Evolutionary conservation across 2,329 filamentous ascomycete species (phyloP), one percentile per base, ranked within the genome.

Genomic region (Bipolaris bicolor): DNA sequence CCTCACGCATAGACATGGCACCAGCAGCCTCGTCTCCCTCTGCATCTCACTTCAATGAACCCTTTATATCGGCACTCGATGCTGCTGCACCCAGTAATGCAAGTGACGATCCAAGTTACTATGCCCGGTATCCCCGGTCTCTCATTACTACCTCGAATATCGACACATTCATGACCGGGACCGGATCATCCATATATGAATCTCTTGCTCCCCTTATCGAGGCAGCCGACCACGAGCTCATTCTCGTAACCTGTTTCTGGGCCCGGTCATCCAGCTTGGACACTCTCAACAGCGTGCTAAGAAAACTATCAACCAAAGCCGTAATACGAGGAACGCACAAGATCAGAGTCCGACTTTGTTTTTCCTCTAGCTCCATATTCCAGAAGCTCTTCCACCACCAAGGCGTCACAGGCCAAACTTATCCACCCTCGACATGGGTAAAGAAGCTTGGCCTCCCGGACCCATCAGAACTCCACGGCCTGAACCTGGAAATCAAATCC

Each of bases 201-300:
- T 68, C 73, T 3, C 79, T 92, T 6, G 76, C 88, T 0, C 86
- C 89, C 1, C 84, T 86, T 7, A 82, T 93, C 3, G 76, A 84
- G 4, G 71, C 77, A 0, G 87, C 90, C 2, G 79, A 83, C 34
- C 77, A 82, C 46, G 90, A 92, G 66, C 79, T 93, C 26, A 85
- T 92, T 57, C 82, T 95, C 40, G 89, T 92, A 6, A 94, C 91
- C 7, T 94, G 91, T 75, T 95, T 93, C 76, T 93, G 90, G 90
- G 87, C 90, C 0, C 78, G 80, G 0, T 93, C 90, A 0, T 75
- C 81, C 1, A 88, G 86, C 0, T 79, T 88, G 16, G 77, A 82
- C 3, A 81, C 81, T 0, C 78, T 95, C 11, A 81, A 79, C 37
- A 77, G 83, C 3, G 79, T 86, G 0, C 81, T 95, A 0, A 75